Conservation (phyloP, 2,329 filamentous ascomycete genomes). For the Orbilia brochopaga region DNA sequence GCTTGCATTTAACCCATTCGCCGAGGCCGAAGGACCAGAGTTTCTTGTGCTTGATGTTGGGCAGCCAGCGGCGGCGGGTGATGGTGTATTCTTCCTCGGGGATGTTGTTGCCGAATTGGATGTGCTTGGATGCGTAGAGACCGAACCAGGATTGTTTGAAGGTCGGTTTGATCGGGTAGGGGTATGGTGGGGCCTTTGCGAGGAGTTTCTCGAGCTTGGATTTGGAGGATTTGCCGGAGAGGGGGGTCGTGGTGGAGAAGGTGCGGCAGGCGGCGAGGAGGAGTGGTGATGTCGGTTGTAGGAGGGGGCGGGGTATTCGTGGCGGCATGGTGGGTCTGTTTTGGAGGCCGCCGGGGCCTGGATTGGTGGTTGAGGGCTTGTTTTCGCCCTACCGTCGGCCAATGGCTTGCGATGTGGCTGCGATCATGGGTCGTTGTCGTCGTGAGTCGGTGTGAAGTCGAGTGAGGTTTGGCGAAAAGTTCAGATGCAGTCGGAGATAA, state of each 20-base stretch:
- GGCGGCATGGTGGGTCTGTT: conserved; percentile 38
- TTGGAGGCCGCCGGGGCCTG: conserved; percentile 35
- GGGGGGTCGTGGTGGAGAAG: conserved; percentile 55
- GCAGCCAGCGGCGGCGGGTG: conserved; percentile 74
- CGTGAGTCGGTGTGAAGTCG: conserved; percentile 24
- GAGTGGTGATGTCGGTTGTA: conserved; percentile 16
- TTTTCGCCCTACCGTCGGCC: conserved; percentile 19
- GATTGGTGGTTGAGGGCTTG: conserved; percentile 5
- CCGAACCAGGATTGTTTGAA: conserved; percentile 83
- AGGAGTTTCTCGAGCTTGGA: conserved; percentile 55
- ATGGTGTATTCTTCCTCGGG: conserved; percentile 72
- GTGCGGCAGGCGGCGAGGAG: conserved; percentile 51
- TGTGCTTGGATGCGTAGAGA: conserved; percentile 72
- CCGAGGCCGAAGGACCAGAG: conserved; percentile 70
- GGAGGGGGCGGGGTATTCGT: conserved; percentile 34
- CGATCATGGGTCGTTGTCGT: conserved; percentile 11
- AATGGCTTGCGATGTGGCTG: too few relatives aligned
- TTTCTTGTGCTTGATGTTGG: conserved; percentile 72
- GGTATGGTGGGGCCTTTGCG: conserved; percentile 67
- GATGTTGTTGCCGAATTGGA: conserved; percentile 81
- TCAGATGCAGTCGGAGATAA: conserved; percentile 37
- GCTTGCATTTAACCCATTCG: conserved; percentile 69
- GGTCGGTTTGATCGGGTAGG: conserved; percentile 70
- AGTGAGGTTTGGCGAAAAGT: conserved; percentile 47
- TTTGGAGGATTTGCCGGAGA: conserved; percentile 57